These are phyloP conservation scores for Amphicarpaea edgeworthii DNA, from an alignment of 306 rosid species.

Conservation along the genomic window DNA sequence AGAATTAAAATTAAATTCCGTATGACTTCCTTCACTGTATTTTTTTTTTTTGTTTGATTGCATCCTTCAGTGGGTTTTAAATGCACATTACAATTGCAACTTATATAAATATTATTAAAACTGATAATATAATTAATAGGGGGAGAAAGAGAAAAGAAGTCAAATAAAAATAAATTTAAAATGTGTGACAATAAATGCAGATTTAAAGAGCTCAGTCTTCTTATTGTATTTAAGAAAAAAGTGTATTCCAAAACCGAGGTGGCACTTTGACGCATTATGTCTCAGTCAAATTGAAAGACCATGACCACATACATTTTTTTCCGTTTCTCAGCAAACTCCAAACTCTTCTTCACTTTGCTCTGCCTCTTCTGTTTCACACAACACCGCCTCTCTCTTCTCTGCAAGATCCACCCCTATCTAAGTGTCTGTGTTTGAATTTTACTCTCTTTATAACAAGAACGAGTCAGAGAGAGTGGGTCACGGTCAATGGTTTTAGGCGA, in stretches of 20 bases:
- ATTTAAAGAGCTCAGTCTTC: not conserved
- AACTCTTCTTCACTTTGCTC: not conserved
- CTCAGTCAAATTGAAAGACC: conserved; percentile 44
- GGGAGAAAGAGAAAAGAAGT: not conserved
- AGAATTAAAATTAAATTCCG: not conserved
- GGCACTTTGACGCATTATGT: conserved; percentile 40
- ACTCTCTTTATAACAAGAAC: conserved; percentile 23
- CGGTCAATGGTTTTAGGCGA: conserved; percentile 85
- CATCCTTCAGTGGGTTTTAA: not conserved
- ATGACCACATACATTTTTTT: conserved; percentile 24
- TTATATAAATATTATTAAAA: not conserved
- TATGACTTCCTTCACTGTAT: not conserved
- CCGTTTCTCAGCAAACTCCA: not conserved
- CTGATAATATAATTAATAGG: not conserved
- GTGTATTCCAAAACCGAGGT: not conserved
- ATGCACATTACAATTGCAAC: not conserved
- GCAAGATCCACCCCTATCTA: not conserved
- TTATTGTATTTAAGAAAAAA: conserved; percentile 1
- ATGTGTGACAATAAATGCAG: conserved; percentile 22
- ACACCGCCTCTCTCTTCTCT: not conserved
- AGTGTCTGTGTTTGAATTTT: conserved; percentile 46
- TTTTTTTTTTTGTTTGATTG: too few species aligned
- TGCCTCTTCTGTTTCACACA: not conserved
- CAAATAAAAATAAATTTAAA: conserved; percentile 11
- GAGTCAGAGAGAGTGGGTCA: conserved; percentile 36